Conservation (phyloP, 2,329 filamentous ascomycete species). For the Colletotrichum gigasporum region DNA sequence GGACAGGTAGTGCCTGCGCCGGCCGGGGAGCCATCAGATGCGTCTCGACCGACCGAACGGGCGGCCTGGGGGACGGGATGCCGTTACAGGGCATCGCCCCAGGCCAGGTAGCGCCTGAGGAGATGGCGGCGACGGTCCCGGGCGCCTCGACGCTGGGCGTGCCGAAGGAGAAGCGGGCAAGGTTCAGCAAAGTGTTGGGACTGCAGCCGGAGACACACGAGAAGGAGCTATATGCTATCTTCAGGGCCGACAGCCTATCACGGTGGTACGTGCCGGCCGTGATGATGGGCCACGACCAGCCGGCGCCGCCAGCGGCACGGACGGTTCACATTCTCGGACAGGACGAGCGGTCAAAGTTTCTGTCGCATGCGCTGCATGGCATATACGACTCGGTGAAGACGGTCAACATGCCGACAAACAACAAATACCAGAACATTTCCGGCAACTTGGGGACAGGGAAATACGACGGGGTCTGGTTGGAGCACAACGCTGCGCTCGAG, state of each 20-base stretch:
- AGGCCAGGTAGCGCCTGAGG: conserved; percentile 32
- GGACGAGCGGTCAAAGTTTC: conserved; percentile 50
- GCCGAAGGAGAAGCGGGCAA: not conserved
- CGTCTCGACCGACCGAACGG: conserved; percentile 33
- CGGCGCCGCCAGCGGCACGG: conserved; percentile 42
- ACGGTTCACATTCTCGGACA: conserved; percentile 54
- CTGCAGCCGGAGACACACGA: conserved; percentile 24
- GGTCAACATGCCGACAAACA: conserved; percentile 32
- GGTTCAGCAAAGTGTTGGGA: conserved; percentile 23
- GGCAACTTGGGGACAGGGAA: conserved; percentile 39
- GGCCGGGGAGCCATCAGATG: conserved; percentile 49
- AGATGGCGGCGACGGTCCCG: conserved; percentile 36
- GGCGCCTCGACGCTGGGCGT: conserved; percentile 28
- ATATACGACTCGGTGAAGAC: conserved; percentile 52
- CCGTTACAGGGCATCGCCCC: conserved; percentile 17
- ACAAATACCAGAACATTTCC: conserved; percentile 26
- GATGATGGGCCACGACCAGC: conserved; percentile 40
- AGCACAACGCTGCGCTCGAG: not conserved
- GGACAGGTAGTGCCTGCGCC: conserved; percentile 46
- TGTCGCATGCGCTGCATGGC: conserved; percentile 51
- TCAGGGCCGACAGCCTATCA: conserved; percentile 32
- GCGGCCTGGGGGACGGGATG: not conserved
- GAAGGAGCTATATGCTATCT: conserved; percentile 32
- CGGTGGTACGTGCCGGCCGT: conserved; percentile 48
- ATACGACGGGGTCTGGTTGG: conserved; percentile 27